These are phyloP conservation scores for Leptographium galeiforme DNA, from an alignment of 2,329 filamentous ascomycete species.

Conservation along the genomic window DNA sequence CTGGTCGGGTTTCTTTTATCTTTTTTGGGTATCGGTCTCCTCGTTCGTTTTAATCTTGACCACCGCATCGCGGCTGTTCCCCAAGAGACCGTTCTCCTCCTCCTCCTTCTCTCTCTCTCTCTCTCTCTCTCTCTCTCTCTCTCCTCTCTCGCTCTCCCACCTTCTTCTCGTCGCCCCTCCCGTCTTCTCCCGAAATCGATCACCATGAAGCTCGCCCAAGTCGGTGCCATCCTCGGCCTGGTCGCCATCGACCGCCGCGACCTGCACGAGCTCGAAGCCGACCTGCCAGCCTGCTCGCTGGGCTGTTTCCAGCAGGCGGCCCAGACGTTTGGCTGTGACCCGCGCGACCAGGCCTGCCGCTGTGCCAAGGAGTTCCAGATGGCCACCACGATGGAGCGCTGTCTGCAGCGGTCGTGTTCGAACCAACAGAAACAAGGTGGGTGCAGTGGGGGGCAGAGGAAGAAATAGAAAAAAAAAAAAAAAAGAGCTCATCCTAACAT, in stretches of 20 bases:
- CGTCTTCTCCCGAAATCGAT: too few relatives aligned
- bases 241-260: background rate
- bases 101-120: too few relatives aligned
- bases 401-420: slow-evolving; percentile 9
- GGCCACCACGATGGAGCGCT: slow-evolving; percentile 4
- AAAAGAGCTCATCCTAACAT: background rate
- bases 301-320: slow-evolving; percentile 10
- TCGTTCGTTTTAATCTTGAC: too few relatives aligned
- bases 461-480: too few relatives aligned
- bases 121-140: background rate
- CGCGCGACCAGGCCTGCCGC: slow-evolving; percentile 10
- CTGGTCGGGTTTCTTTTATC: too few relatives aligned
- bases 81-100: too few relatives aligned
- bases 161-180: background rate
- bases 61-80: too few relatives aligned
- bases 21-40: too few relatives aligned
- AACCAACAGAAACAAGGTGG: background rate
- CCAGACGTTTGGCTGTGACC: slow-evolving; percentile 7
- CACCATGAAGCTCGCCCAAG: background rate
- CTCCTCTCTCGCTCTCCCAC: too few relatives aligned
- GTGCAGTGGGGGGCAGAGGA: too few relatives aligned
- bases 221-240: slow-evolving; percentile 2
- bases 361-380: slow-evolving; percentile 8
- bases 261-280: background rate
- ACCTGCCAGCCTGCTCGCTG: slow-evolving; percentile 11